A percentile compares a stretch with the other conserved stretches of the same genome.
phyloP scores from a whole-genome alignment of 2,329 filamentous ascomycete genomes.

The Talaromyces sp. region DNA sequence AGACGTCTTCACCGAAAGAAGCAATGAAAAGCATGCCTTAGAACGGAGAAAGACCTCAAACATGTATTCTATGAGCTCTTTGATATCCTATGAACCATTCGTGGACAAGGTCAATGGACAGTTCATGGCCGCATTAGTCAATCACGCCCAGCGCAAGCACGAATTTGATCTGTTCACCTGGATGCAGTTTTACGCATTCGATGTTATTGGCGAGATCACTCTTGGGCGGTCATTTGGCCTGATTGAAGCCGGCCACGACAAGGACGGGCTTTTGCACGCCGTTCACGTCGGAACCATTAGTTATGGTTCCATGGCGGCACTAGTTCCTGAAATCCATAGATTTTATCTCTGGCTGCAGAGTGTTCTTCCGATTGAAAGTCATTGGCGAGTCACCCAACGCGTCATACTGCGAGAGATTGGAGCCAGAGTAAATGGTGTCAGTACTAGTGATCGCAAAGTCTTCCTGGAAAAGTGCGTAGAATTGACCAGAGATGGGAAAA shows the following conservation, averaged over 20 bases:
- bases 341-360: background rate
- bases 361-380: background rate
- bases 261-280: background rate
- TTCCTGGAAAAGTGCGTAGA: background rate
- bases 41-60: background rate
- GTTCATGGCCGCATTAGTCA: background rate
- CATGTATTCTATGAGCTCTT: background rate
- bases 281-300: background rate
- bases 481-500: background rate
- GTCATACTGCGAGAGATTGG: background rate
- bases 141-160: background rate
- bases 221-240: conserved; percentile 30
- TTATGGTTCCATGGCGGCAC: background rate
- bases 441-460: background rate
- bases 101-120: background rate
- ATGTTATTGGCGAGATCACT: conserved; percentile 33
- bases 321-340: background rate
- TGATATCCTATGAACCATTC: conserved; percentile 4
- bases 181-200: conserved; percentile 21
- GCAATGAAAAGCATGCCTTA: background rate
- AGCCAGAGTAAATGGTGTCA: background rate
- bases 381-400: background rate
- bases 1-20: background rate
- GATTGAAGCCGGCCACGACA: conserved; percentile 20
- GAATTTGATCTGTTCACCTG: background rate